phyloP scores from a whole-genome alignment of 345 rosid species.

The Populus simonii region DNA sequence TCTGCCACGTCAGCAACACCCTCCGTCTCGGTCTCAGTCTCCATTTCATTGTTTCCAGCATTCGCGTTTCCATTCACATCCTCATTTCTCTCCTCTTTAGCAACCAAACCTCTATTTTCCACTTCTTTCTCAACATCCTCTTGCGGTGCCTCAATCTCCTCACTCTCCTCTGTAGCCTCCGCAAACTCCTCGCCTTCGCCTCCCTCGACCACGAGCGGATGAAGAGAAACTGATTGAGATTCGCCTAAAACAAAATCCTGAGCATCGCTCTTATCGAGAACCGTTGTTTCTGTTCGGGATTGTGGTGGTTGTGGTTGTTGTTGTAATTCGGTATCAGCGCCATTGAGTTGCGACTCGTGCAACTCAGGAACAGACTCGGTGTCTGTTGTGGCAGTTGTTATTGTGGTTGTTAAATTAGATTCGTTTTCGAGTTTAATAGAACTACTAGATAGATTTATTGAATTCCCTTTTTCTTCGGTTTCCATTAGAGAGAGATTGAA shows the following conservation, averaged over 20 bases:
- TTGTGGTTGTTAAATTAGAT: not conserved
- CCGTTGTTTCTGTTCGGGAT: slow-evolving; percentile 4
- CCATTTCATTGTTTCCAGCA: not conserved
- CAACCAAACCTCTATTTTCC: not conserved
- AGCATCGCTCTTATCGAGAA: not conserved
- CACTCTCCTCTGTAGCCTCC: not conserved
- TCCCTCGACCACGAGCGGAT: slow-evolving; percentile 16
- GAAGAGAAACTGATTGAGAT: not conserved
- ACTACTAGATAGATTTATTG: slow-evolving; percentile 8
- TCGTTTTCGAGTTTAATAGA: slow-evolving; percentile 20
- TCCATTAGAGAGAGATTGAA: slow-evolving; percentile 37
- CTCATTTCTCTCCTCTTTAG: slow-evolving; percentile 13
- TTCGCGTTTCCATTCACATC: not conserved
- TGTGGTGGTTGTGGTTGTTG: not conserved
- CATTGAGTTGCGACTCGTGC: not conserved
- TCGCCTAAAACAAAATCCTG: slow-evolving; percentile 12
- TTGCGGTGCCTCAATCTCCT: not conserved
- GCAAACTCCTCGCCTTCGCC: slow-evolving; percentile 12
- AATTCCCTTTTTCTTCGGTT: slow-evolving; percentile 47
- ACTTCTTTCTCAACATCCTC: slow-evolving; percentile 1
- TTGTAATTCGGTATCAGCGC: slow-evolving; percentile 8
- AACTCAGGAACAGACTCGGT: slow-evolving; percentile 14
- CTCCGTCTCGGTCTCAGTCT: not conserved
- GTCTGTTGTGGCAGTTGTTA: not conserved
- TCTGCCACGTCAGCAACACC: slow-evolving; percentile 3